Conservation (phyloP, 1,139 yeast genomes). For the Wickerhamomyces sp. region DNA sequence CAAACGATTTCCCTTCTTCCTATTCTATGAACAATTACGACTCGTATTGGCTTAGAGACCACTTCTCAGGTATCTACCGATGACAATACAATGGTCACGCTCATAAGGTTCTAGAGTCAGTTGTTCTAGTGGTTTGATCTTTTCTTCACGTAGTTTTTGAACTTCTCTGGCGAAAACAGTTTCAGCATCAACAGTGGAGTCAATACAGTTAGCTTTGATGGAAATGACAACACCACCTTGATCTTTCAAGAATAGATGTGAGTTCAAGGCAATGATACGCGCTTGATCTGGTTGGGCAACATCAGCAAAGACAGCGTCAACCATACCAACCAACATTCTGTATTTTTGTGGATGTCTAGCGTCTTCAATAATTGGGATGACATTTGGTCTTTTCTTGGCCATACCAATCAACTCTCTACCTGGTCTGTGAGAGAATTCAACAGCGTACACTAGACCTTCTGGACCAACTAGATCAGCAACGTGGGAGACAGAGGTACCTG, state of each 20-base stretch:
- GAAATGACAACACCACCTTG: constrained; percentile 98
- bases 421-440: constrained; percentile 98
- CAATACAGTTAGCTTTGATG: constrained; percentile 99
- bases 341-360: constrained; percentile 99
- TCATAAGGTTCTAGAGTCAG: constrained; percentile 98
- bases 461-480: constrained; percentile 98
- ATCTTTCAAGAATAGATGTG: constrained; percentile 96
- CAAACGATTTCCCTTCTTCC: background rate
- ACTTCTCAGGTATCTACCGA: constrained; percentile 93
- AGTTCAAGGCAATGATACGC: constrained; percentile 96
- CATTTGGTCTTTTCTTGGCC: constrained; percentile 99
- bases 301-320: constrained; percentile 97
- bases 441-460: constrained; percentile 97
- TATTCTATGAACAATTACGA: background rate
- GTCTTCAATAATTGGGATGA: constrained; percentile 97
- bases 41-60: constrained; percentile 36
- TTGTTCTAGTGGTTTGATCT: constrained; percentile 97
- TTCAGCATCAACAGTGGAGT: constrained; percentile 98
- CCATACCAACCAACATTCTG: constrained; percentile 99
- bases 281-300: constrained; percentile 99
- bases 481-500: constrained; percentile 98
- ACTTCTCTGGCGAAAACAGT: constrained; percentile 99
- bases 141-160: constrained; percentile 97
- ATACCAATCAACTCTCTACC: constrained; percentile 98
- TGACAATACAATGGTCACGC: constrained; percentile 99